These are phyloP conservation scores for Cnidoscolus chayamansa DNA, from an alignment of 441 rosid genomes.

Conservation along the genomic window DNA sequence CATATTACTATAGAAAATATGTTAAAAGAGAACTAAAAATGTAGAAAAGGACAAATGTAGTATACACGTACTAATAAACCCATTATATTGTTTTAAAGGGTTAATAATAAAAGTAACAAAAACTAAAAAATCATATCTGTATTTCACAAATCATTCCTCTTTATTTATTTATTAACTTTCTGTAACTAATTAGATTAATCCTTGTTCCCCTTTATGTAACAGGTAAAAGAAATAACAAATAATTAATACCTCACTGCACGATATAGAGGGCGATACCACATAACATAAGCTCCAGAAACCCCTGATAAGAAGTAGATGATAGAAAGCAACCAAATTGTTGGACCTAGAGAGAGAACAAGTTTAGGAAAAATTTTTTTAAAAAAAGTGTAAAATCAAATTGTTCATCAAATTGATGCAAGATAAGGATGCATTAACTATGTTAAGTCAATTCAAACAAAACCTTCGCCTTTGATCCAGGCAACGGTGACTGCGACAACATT, in stretches of 20 bases:
- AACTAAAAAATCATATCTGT: background rate
- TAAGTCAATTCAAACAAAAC: constrained; percentile 32
- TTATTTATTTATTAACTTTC: too few species aligned
- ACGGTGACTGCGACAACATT: constrained; percentile 81
- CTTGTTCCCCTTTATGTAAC: too few species aligned
- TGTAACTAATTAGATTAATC: too few species aligned
- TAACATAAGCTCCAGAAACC: constrained; percentile 82
- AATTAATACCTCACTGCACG: constrained; percentile 86
- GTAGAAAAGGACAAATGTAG: background rate
- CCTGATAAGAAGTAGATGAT: constrained; percentile 87
- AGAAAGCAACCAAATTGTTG: constrained; percentile 91
- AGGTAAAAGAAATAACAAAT: background rate
- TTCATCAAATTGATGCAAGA: background rate
- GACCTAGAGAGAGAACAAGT: constrained; percentile 43
- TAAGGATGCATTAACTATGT: constrained; percentile 13
- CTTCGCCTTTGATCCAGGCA: constrained; percentile 95
- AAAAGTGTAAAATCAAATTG: background rate
- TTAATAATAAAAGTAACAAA: background rate
- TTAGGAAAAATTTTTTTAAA: constrained; percentile 12
- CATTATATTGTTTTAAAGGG: background rate
- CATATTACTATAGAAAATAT: constrained; percentile 14
- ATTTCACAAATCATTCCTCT: background rate
- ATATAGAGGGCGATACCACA: constrained; percentile 97
- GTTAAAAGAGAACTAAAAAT: too few species aligned
- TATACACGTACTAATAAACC: background rate